These are phyloP conservation scores for Pythium inflatum DNA, from an alignment of 352 stramenopile species.

Conservation along the genomic window DNA sequence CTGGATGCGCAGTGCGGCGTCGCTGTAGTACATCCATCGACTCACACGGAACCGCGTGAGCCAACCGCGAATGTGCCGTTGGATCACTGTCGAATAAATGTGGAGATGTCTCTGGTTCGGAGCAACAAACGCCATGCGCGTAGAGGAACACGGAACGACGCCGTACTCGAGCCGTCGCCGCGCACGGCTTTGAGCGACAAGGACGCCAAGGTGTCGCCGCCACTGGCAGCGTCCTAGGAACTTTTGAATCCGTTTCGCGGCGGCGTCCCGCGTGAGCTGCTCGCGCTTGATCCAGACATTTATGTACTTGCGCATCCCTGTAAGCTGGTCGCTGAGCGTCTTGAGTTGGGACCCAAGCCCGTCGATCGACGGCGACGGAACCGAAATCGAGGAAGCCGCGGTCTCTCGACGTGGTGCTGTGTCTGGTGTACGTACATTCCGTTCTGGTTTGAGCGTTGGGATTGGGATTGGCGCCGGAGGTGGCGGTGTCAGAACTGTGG, in stretches of 20 bases:
- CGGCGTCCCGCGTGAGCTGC: conserved; percentile 54
- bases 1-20: conserved; percentile 30
- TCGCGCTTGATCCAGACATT: conserved; percentile 80
- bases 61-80: conserved; percentile 36
- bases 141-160: conserved; percentile 8
- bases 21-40: conserved; percentile 21
- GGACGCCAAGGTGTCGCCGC: neutral
- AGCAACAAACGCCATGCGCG: neutral
- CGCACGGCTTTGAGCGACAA: conserved; percentile 21
- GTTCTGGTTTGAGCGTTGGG: neutral
- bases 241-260: conserved; percentile 52
- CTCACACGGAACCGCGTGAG: conserved; percentile 22
- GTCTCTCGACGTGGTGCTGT: neutral
- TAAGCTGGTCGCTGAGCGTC: conserved; percentile 51
- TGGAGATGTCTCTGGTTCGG: conserved; percentile 15
- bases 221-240: conserved; percentile 32
- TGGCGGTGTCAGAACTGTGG: neutral
- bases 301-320: conserved; percentile 72
- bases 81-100: conserved; percentile 16
- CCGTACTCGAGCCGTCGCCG: conserved; percentile 29
- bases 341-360: conserved; percentile 29
- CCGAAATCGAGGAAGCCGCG: neutral
- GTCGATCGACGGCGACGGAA: neutral
- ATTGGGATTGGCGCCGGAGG: conserved; percentile 3
- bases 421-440: too few species aligned